Percentiles rank a stretch among this genome's conserved stretches.
Conservation (phyloP, 129 eudicot species). For the Ambrosia trifida region DNA sequence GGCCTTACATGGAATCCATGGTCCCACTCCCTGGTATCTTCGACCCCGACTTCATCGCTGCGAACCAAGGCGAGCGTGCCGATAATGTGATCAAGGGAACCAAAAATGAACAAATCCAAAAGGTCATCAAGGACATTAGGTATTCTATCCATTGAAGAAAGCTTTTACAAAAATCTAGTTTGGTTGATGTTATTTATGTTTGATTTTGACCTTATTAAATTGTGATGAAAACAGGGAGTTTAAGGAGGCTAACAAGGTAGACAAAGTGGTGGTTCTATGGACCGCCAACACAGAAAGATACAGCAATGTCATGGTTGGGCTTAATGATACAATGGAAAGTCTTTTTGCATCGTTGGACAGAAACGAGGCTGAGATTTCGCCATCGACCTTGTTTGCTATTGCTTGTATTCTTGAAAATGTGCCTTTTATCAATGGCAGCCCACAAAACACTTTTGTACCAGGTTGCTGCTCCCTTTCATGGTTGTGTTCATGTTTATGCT, state of each 20-base stretch:
- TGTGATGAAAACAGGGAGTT: constrained; percentile 62
- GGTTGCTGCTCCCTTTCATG: constrained; percentile 31
- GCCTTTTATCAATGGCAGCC: constrained; percentile 98
- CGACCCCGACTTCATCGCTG: constrained; percentile 97
- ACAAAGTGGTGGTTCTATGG: constrained; percentile 86
- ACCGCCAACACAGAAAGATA: constrained; percentile 98
- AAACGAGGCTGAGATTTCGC: constrained; percentile 93
- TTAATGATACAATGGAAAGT: constrained; percentile 84
- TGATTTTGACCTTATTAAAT: background rate
- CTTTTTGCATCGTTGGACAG: constrained; percentile 75
- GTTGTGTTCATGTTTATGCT: background rate
- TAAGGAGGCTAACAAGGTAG: constrained; percentile 88
- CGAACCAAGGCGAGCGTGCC: constrained; percentile 92
- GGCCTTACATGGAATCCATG: constrained; percentile 99
- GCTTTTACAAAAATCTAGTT: background rate
- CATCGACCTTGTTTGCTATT: constrained; percentile 86
- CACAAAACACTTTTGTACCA: constrained; percentile 96
- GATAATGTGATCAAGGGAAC: constrained; percentile 86
- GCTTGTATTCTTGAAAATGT: constrained; percentile 92
- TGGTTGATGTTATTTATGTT: background rate
- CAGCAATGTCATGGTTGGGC: constrained; percentile 86
- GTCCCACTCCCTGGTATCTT: constrained; percentile 97
- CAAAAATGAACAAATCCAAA: constrained; percentile 81
- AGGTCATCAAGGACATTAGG: constrained; percentile 86
- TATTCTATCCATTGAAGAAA: constrained; percentile 10